These are phyloP conservation scores for Scheffersomyces insectosa DNA, from an alignment of 1,139 yeast genomes.

Conservation along the genomic window DNA sequence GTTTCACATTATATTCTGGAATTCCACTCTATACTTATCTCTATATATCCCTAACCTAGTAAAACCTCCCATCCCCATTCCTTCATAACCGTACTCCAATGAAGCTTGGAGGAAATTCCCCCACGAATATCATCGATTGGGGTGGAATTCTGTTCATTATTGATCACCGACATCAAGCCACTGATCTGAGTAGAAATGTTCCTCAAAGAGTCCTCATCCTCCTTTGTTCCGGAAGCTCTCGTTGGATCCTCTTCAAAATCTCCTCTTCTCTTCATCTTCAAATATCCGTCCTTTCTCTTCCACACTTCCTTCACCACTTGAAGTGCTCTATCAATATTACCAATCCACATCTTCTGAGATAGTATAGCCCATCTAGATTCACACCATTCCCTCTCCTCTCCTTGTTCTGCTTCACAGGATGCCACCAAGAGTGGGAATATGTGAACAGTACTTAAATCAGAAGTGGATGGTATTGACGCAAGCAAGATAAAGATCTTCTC, in stretches of 20 bases:
- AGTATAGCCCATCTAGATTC: constrained; percentile 58
- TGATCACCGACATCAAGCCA: constrained; percentile 46
- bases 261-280: constrained; percentile 21
- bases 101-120: constrained; percentile 53
- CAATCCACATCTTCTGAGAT: constrained; percentile 58
- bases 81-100: constrained; percentile 69
- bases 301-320: constrained; percentile 75
- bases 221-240: constrained; percentile 12
- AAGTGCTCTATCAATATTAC: constrained; percentile 62
- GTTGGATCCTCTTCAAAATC: constrained; percentile 7
- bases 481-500: constrained; percentile 59
- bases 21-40: not conserved
- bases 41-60: constrained; percentile 29
- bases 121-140: constrained; percentile 36
- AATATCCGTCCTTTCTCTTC: constrained; percentile 54
- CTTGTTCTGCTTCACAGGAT: constrained; percentile 61
- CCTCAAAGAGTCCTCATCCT: constrained; percentile 21
- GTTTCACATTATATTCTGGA: no score
- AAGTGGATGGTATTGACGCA: constrained; percentile 63
- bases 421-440: constrained; percentile 64
- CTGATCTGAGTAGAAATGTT: constrained; percentile 38
- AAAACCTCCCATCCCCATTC: constrained; percentile 78
- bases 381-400: constrained; percentile 66
- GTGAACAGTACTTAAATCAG: constrained; percentile 57
- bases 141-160: constrained; percentile 25